Base-by-base conservation (phyloP, 1,139 yeast genomes). In the Spathaspora sp. region DNA sequence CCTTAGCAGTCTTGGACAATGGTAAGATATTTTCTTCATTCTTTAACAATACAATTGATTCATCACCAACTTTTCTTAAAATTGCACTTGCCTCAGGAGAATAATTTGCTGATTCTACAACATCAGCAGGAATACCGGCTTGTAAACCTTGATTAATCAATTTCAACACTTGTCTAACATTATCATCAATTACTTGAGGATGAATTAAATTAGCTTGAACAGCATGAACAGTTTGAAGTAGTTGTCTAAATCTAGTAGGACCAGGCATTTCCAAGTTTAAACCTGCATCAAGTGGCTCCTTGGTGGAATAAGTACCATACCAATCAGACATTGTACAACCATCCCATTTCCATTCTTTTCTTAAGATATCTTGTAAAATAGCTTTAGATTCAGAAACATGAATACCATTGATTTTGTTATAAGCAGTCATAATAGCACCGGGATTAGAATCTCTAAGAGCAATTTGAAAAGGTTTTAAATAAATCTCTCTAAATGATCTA, bases 251-350 rank as follows among this genome's bases (percentile, higher is more conserved):
- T 37, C 67, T 59, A 20, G 81, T 59, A 6, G 81, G 80, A 26
- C 86, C 86, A 1, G 86, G 86, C 82, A 80, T 80, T 58, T 81
- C 86, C 51, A 81, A 61, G 55, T 79, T 81, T 45, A 80, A 59
- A 7, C 85, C 84, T 38, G 76, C 76, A 43, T 73, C 70, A 45
- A 81, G 57, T 10, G 81, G 61, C 33, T 67, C 71, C 45, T 67
- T 69, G 24, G 67, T 63, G 24, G 81, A 68, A 56, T 77, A 80
- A 9, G 71, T 69, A 41, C 86, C 86, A 56, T 57, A 76, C 86
- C 86, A 81, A 60, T 81, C 86, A 25, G 81, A 73, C 80, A 81
- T 78, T 31, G 72, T 60, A 44, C 73, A 58, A 27, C 85, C 85
- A 24, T 74, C 67, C 70, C 74, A 81, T 1, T 49, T 50, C 60